Base-by-base conservation (phyloP, 2,329 filamentous ascomycete genomes). In the Ophiostoma populinum region DNA sequence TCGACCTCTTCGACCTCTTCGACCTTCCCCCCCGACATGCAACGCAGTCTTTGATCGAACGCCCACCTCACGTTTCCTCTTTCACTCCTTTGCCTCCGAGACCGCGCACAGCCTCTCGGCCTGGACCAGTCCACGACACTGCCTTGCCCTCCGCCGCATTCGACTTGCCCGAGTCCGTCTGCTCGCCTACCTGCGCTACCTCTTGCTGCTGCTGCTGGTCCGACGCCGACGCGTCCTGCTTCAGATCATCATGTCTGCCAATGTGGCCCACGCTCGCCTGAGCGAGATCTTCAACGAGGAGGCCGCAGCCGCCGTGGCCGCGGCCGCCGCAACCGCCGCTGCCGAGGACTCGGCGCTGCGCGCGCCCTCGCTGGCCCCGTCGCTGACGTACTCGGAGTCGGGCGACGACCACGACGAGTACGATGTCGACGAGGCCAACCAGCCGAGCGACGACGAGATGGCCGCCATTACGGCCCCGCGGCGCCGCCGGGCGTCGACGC, bases 401-500 rank as follows among this genome's bases (percentile, higher is more conserved):
- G 57, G 58, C 18, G 70, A 74, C 44, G 68, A 69, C 39, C 62
- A 65, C 26, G 59, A 63, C 43, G 47, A 55, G 37, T 66, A 70
- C 33, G 63, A 65, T 40, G 55, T 55, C 32, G 63, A 65, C 40
- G 55, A 56, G 32, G 54, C 59, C 42, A 59, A 59, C 16, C 47
- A 52, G 17, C 55, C 58, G 22, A 55, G 57, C 42, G 39, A 40
- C 52, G 53, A 31, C 9, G 40, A 40, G n/a, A 36, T 38, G 19
- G 20, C 34, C 3, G 35, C 35, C 4, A 32, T 42, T 26, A 34
- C 41, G 4, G 40, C 37, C 11, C 41, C 45, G 17, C 66, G 67
- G 30, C 61, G 56, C 20, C 67, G 76, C 35, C 74, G 76, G 35
- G 78, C 75, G 37, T 81, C 75, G 4, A 82, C 77, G 7, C 67